Base-by-base conservation (phyloP, 1,284 basidiomycete genomes). In the Moesziomyces globuligerus region DNA sequence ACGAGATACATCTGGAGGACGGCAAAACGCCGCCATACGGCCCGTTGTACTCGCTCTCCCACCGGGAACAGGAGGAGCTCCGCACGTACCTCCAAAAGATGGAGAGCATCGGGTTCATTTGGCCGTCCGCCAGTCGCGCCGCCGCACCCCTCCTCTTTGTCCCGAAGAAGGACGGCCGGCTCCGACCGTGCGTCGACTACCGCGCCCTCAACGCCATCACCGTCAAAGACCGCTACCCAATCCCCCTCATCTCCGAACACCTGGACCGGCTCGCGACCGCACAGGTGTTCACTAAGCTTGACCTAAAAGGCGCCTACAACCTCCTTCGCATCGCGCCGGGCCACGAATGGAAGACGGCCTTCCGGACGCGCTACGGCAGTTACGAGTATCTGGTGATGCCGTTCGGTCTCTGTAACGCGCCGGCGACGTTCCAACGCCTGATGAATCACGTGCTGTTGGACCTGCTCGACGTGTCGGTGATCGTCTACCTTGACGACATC, bases 191-290 rank as follows among this genome's bases (percentile, higher is more conserved):
- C 24, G 45, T n/a, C n/a, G n/a, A n/a, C n/a, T n/a, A n/a, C n/a
- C n/a, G n/a, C n/a, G n/a, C n/a, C n/a, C n/a, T n/a, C 42, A 54
- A 45, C 36, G 21, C 18, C 24, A 37, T 46, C 43, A 46, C 51
- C 17, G 24, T 47, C 25, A 56, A 56, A 32, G 29, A 48, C 23
- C 44, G 39, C 1, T 48, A 48, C 45, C 23, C 53, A 15, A 39
- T 56, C 13, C 53, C 53, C 11, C 46, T 48, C 23, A 56, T 56
- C 53, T n/a, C 38, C 15, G 46, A 56, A 28, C 37, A 28, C 25
- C 45, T 56, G n/a, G 29, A 56, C 37, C 26, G 37, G 9, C 24
- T 56, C 15, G 15, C 11, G 6, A 21, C n/a, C 18, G 36, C 53
- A 9, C 17, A 13, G 7, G 26, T 48, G 13, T 56, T 56, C 45